phyloP scores from a whole-genome alignment of 345 rosid species.

The Gossypium anomalum region DNA sequence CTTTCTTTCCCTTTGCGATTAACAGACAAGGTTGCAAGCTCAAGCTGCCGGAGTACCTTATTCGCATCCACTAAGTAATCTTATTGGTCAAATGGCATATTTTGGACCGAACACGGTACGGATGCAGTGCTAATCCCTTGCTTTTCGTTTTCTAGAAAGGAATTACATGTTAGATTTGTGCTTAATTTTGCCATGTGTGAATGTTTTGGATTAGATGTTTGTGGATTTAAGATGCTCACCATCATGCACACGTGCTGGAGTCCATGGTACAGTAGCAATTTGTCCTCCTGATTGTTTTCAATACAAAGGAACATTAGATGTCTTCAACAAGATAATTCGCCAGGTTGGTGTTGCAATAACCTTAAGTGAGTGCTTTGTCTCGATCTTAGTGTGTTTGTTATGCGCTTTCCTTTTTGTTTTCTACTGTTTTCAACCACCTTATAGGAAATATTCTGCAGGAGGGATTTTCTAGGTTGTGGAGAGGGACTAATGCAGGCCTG shows the following conservation, averaged over 20 bases:
- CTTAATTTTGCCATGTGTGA: constrained; percentile 4
- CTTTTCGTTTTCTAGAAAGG: not conserved
- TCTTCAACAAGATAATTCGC: constrained; percentile 76
- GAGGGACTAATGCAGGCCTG: constrained; percentile 97
- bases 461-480: constrained; percentile 86
- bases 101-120: constrained; percentile 91
- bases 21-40: constrained; percentile 90
- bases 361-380: not conserved
- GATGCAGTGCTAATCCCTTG: not conserved
- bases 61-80: constrained; percentile 84
- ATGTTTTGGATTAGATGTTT: constrained; percentile 60
- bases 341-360: constrained; percentile 49
- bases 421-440: constrained; percentile 8
- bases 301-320: constrained; percentile 93
- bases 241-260: constrained; percentile 87
- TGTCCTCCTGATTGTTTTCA: constrained; percentile 99
- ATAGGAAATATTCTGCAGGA: constrained; percentile 52
- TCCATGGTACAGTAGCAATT: constrained; percentile 90
- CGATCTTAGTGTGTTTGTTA: not conserved
- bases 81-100: constrained; percentile 71
- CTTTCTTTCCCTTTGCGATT: not conserved
- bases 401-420: constrained; percentile 8
- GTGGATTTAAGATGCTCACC: constrained; percentile 94
- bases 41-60: constrained; percentile 94
- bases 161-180: not conserved